These are phyloP conservation scores for Priceomyces haplophilus DNA, from an alignment of 805 yeast genomes.

Conservation along the genomic window DNA sequence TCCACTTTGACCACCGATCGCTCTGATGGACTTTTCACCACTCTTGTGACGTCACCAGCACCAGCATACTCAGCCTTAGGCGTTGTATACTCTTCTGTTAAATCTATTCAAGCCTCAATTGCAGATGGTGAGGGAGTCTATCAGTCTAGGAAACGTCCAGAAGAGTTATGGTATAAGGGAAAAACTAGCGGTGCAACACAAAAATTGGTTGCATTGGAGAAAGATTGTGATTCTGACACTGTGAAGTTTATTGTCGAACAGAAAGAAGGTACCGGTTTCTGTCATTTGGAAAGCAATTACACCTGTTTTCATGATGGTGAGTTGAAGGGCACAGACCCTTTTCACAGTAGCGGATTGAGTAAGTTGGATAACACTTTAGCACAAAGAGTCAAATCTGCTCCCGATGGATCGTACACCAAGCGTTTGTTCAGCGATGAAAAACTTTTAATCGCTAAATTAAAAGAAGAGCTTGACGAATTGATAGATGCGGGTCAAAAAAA, in stretches of 20 bases:
- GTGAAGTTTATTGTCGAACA: constrained; percentile 84
- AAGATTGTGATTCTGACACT: constrained; percentile 93
- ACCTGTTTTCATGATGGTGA: constrained; percentile 68
- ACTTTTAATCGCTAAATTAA: constrained; percentile 79
- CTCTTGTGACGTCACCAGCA: constrained; percentile 75
- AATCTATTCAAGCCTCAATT: constrained; percentile 79
- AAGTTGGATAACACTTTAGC: constrained; percentile 65
- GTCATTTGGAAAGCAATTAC: constrained; percentile 71
- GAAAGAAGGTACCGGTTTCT: constrained; percentile 77
- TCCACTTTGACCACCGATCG: constrained; percentile 73
- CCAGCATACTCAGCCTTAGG: constrained; percentile 59
- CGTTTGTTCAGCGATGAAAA: constrained; percentile 77
- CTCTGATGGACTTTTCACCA: constrained; percentile 78
- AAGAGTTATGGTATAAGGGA: constrained; percentile 96
- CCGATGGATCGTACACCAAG: constrained; percentile 92
- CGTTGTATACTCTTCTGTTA: constrained; percentile 82
- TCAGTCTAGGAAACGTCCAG: constrained; percentile 73
- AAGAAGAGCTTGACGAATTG: constrained; percentile 95
- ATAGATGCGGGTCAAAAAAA: constrained; percentile 63
- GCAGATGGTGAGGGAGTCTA: constrained; percentile 84
- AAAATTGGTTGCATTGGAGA: constrained; percentile 57
- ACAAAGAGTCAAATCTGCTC: constrained; percentile 65
- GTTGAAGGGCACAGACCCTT: constrained; percentile 30
- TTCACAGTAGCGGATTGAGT: constrained; percentile 61
- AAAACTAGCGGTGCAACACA: constrained; percentile 96